These are phyloP conservation scores for Clarireedia sp. DNA, from an alignment of 2,329 filamentous ascomycete genomes.

Conservation along the genomic window DNA sequence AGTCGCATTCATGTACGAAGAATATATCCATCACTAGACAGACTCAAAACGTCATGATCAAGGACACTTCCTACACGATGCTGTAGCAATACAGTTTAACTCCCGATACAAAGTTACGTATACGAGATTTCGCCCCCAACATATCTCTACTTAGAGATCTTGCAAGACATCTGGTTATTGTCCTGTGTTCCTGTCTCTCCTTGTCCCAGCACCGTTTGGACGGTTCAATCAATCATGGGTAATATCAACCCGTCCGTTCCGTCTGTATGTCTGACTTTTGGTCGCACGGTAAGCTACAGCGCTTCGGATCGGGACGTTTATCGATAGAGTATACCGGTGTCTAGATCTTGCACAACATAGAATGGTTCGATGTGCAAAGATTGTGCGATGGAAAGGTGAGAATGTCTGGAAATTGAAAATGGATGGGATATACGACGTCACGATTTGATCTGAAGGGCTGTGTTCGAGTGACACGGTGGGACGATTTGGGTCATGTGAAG, in stretches of 20 bases:
- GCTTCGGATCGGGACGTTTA: not conserved
- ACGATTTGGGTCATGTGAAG: constrained; percentile 9
- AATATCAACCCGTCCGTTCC: not conserved
- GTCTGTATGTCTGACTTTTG: not conserved
- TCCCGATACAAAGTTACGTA: constrained; percentile 6
- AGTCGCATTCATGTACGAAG: no score
- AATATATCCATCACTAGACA: not conserved
- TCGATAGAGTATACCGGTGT: no score
- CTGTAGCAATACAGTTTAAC: not conserved
- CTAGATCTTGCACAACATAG: no score
- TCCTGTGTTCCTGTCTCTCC: constrained; percentile 1
- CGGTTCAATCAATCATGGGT: not conserved
- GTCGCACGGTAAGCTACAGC: not conserved
- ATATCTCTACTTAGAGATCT: not conserved
- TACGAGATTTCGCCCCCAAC: constrained; percentile 8
- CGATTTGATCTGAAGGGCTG: not conserved
- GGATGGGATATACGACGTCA: not conserved
- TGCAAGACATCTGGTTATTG: not conserved
- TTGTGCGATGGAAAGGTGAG: not conserved
- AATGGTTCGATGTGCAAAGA: no score
- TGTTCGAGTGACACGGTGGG: constrained; percentile 5
- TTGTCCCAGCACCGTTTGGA: not conserved
- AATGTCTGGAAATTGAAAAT: constrained; percentile 1
- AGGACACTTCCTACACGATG: not conserved
- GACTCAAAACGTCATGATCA: not conserved